Base-by-base conservation (phyloP, 164 flowering plant species). In the Macadamia tetraphylla region DNA sequence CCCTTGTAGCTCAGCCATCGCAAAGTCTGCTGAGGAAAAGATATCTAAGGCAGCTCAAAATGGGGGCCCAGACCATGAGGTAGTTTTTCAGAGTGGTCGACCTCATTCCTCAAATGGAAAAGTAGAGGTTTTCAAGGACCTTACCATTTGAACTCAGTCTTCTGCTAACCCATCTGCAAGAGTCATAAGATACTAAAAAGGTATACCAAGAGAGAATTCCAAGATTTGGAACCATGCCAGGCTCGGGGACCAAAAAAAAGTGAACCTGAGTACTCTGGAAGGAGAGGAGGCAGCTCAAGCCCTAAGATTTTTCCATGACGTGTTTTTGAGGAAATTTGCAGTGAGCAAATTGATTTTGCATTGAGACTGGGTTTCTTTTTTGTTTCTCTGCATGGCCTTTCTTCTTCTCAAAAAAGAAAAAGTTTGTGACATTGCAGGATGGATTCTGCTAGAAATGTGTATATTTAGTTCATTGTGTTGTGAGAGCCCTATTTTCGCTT, bases 111-210 rank as follows among this genome's bases (percentile, higher is more conserved):
- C 79, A 70, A 91, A 94, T 79, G 97, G 97, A 48, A 86, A 82
- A 46, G 68, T 87, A 9, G 86, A 86, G 57, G 80, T 89, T 18
- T 77, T 87, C n/a, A 85, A 90, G 79, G 81, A 81, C 58, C 87
- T 90, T 10, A 62, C 75, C 44, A 77, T 90, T 70, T 81, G 76
- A 77, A 53, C 13, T 55, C 46, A 63, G 6, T 8, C 63, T 30
- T 61, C 43, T 18, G 59, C 58, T 58, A 53, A 63, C 51, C 42
- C 46, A 57, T 69, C 61, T 62, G 61, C 44, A n/a, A 44, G 11
- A 60, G 35, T 7, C 23, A 35, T 55, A 55, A 15, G 32, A 65
- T 44, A 46, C 61, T 13, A 18, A 68, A 71, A 40, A 23, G 35
- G 52, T 55, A 46, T 32, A 30, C 61, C 31, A 35, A 53, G 60